Conservation (phyloP, 345 rosid genomes). For the Moricandia arvensis region DNA sequence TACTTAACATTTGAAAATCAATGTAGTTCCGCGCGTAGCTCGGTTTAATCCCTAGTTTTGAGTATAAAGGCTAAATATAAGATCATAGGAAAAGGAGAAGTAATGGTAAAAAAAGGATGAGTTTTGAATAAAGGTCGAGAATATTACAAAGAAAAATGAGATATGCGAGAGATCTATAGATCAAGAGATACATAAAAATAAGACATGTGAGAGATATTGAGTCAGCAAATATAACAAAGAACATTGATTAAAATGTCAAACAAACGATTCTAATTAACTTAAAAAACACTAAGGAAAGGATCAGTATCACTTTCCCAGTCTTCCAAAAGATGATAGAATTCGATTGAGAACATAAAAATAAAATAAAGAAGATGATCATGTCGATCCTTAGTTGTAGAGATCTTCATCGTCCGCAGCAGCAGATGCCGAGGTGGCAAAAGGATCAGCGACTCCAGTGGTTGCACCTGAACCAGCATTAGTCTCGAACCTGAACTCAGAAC, state of each 20-base stretch:
- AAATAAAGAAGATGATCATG: background rate
- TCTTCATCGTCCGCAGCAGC: constrained; percentile 78
- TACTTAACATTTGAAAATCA: too few relatives aligned
- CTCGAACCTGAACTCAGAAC: constrained; percentile 78
- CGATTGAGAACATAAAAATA: constrained; percentile 6
- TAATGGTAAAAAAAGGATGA: too few relatives aligned
- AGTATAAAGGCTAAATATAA: too few relatives aligned
- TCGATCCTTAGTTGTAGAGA: constrained; percentile 54
- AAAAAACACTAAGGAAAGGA: background rate
- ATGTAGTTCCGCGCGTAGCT: too few relatives aligned
- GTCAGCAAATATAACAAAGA: background rate
- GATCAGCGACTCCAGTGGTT: constrained; percentile 61
- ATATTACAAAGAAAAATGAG: background rate
- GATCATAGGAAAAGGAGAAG: too few relatives aligned
- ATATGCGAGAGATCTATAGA: background rate
- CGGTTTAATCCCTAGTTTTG: too few relatives aligned
- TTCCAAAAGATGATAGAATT: background rate
- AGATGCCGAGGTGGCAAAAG: constrained; percentile 69
- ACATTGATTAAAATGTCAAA: background rate
- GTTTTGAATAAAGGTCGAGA: too few relatives aligned
- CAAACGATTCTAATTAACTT: constrained; percentile 16
- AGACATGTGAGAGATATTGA: background rate
- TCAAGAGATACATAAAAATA: too few relatives aligned
- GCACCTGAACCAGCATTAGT: constrained; percentile 52
- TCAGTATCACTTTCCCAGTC: constrained; percentile 3